Evolutionary conservation across 805 yeast species (phyloP), one percentile per base, ranked within the genome.

Genomic region (Lipomyces sp.): DNA sequence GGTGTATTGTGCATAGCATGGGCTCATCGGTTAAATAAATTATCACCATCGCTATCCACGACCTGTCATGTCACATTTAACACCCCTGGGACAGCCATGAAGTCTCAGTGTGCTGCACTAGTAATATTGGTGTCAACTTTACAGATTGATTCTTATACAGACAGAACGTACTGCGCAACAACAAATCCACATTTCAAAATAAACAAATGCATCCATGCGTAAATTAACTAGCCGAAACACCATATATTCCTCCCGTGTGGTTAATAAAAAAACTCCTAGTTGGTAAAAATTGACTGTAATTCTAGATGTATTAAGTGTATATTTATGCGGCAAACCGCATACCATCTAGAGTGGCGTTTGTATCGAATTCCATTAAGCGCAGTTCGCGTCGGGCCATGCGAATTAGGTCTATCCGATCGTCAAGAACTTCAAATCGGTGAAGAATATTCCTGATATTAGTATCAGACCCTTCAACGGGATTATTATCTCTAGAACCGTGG

Each of bases 331-430:
- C 60, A 29, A 39, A 51, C 3, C 56, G 55, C 62, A 61, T 32
- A 24, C 45, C 33, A 33, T 62, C 65, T 13, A 65, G 57, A 4
- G 57, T 51, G 4, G 57, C 50, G 15, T 33, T 54, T 18, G 69
- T 45, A 15, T 65, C 69, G 11, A 53, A 29, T 39, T 65, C 65
- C 60, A 65, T 53, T 42, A 58, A 33, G 18, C 66, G 57, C 56
- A 65, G 53, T 37, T 65, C 69, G 24, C 60, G 53, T 2, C 69
- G 53, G 34, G 63, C 66, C 55, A 62, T 34, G 24, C 69, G 58
- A 48, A 65, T 65, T 18, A 65, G 50, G 35, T 62, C 69, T 57
- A 65, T 59, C 35, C 69, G 63, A 34, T 55, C 62, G 42, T 65
- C 69, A 11, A 65, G 54, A 32, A 62, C 61, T 29, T 62, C 69